These are phyloP conservation scores for Thielaviopsis euricoi DNA, from an alignment of 2,329 filamentous ascomycete genomes.

Conservation along the genomic window DNA sequence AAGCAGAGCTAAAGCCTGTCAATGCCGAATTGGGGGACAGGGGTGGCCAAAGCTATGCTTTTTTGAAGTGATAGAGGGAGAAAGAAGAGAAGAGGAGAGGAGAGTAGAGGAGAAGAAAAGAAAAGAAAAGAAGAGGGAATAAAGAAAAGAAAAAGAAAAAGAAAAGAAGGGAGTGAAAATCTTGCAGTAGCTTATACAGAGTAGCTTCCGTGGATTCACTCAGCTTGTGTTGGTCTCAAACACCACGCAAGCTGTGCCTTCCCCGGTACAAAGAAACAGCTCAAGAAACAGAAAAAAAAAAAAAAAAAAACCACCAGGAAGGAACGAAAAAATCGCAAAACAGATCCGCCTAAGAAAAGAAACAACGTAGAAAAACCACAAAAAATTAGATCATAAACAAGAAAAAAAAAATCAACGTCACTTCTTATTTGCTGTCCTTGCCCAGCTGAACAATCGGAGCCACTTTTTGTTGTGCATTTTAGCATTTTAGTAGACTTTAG, in stretches of 20 bases:
- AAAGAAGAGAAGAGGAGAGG: background rate
- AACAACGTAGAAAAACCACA: no score
- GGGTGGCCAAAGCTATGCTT: background rate
- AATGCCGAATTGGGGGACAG: background rate
- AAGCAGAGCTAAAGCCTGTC: background rate
- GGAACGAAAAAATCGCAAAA: no score
- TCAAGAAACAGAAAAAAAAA: no score
- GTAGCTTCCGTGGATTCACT: background rate
- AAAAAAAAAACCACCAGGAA: no score
- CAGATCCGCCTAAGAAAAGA: no score
- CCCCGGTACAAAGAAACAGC: no score
- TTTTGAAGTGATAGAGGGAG: background rate
- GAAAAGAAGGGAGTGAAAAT: background rate
- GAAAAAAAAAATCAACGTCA: no score
- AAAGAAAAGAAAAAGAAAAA: background rate
- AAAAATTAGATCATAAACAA: no score
- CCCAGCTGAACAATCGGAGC: no score
- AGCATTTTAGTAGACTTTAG: no score
- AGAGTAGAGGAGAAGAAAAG: background rate
- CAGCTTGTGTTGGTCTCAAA: background rate
- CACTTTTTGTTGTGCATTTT: no score
- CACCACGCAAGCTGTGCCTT: background rate
- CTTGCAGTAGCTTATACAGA: background rate
- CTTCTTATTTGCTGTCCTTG: no score
- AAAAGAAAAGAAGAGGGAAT: background rate